Evolutionary conservation across 2,329 filamentous ascomycete species (phyloP).

Genomic region (Penicillium polonicum): DNA sequence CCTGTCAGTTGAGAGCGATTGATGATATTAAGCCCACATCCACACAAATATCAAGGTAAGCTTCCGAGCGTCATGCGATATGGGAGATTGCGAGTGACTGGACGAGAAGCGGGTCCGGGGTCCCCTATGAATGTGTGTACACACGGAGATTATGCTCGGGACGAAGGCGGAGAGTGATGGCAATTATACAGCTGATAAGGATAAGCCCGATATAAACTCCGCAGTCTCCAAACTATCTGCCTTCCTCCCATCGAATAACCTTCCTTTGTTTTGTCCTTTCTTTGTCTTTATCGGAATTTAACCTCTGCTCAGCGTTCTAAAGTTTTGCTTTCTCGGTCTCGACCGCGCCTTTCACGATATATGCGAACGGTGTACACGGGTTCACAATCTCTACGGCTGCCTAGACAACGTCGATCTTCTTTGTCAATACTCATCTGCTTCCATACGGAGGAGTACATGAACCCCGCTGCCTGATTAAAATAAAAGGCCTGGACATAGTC

Average conservation of each 20-base stretch:
- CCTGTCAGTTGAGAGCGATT: constrained; percentile 51
- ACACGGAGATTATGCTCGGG: not conserved
- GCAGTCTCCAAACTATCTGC: constrained; percentile 15
- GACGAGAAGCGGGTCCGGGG: not conserved
- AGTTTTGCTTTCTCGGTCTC: not conserved
- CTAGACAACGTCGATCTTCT: not conserved
- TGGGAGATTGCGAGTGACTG: not conserved
- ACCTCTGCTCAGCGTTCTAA: not conserved
- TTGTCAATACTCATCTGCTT: not conserved
- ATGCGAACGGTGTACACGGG: not conserved
- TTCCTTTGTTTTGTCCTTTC: not conserved
- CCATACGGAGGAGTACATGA: not conserved
- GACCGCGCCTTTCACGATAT: not conserved
- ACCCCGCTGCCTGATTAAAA: not conserved
- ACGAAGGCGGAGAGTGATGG: not conserved
- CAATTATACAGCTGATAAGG: constrained; percentile 22
- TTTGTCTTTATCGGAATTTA: not conserved
- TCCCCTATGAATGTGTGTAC: constrained; percentile 1
- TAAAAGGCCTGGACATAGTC: not conserved
- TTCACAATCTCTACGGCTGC: not conserved
- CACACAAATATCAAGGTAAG: constrained; percentile 21
- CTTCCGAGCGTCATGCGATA: constrained; percentile 25
- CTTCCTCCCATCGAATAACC: not conserved
- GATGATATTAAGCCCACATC: constrained; percentile 36
- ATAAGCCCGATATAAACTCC: constrained; percentile 19